These are phyloP conservation scores for Lactuca sativa DNA, from an alignment of 129 eudicot species.

Conservation along the genomic window DNA sequence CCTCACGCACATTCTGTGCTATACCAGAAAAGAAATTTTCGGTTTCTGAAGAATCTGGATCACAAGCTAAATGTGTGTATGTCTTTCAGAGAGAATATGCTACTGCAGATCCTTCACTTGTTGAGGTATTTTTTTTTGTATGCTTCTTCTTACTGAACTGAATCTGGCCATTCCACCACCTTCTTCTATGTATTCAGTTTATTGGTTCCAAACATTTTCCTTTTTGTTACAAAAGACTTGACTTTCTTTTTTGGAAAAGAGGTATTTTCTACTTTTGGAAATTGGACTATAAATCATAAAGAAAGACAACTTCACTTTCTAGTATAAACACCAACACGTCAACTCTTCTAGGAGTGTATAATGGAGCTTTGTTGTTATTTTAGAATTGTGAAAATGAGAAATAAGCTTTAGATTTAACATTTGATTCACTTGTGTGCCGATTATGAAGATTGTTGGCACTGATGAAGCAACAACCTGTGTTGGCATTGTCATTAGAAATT, in stretches of 20 bases:
- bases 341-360: too few species aligned
- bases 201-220: background rate
- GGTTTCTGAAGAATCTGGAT: slow-evolving; percentile 41
- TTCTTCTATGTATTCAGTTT: background rate
- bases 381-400: background rate
- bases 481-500: slow-evolving; percentile 74
- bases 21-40: slow-evolving; percentile 56
- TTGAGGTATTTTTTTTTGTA: slow-evolving; percentile 46
- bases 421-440: slow-evolving; percentile 16
- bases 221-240: background rate
- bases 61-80: slow-evolving; percentile 61
- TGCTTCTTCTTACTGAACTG: background rate
- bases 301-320: too few species aligned
- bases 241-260: background rate
- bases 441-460: slow-evolving; percentile 70
- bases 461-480: slow-evolving; percentile 99
- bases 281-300: too few species aligned
- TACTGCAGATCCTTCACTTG: slow-evolving; percentile 69
- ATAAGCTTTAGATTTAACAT: background rate
- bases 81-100: slow-evolving; percentile 94
- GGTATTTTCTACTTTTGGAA: too few species aligned
- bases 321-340: too few species aligned
- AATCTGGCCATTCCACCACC: background rate
- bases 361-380: background rate
- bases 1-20: slow-evolving; percentile 52